Evolutionary conservation across 257 asterid genomes (phyloP).

Genomic region (Rauvolfia tetraphylla): DNA sequence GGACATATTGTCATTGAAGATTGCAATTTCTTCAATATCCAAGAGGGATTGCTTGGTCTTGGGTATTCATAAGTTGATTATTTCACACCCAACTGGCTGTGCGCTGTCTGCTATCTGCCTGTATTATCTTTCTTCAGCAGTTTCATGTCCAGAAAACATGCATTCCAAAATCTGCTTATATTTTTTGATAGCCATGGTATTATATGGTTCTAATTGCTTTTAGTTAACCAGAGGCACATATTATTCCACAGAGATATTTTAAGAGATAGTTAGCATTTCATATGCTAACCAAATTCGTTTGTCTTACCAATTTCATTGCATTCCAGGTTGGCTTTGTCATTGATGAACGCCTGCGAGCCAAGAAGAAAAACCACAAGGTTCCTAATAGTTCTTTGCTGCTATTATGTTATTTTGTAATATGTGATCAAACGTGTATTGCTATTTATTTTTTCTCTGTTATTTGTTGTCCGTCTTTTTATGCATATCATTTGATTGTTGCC

Average conservation of each 20-base stretch:
- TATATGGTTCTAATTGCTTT: background rate
- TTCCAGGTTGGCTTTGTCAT: slow-evolving; percentile 74
- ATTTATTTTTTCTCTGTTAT: background rate
- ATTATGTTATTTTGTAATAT: background rate
- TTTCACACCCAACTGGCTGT: background rate
- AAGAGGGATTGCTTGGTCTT: background rate
- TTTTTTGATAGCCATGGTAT: background rate
- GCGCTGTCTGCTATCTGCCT: background rate
- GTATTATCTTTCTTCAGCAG: background rate
- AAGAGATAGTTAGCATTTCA: background rate
- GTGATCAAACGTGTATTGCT: background rate
- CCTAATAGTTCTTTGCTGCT: slow-evolving; percentile 10
- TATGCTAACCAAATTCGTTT: too few relatives aligned
- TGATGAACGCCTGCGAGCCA: slow-evolving; percentile 80
- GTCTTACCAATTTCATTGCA: slow-evolving; percentile 19
- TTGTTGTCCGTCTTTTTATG: background rate
- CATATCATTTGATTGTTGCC: background rate
- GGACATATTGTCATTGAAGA: background rate
- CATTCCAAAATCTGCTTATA: background rate
- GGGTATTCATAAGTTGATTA: background rate
- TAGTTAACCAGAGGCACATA: background rate
- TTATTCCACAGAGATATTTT: background rate
- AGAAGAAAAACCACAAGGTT: slow-evolving; percentile 79
- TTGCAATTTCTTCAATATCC: background rate
- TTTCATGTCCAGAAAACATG: background rate